These are phyloP conservation scores for Xerophyta viscosa DNA, from an alignment of 106 monocot genomes.

Conservation along the genomic window DNA sequence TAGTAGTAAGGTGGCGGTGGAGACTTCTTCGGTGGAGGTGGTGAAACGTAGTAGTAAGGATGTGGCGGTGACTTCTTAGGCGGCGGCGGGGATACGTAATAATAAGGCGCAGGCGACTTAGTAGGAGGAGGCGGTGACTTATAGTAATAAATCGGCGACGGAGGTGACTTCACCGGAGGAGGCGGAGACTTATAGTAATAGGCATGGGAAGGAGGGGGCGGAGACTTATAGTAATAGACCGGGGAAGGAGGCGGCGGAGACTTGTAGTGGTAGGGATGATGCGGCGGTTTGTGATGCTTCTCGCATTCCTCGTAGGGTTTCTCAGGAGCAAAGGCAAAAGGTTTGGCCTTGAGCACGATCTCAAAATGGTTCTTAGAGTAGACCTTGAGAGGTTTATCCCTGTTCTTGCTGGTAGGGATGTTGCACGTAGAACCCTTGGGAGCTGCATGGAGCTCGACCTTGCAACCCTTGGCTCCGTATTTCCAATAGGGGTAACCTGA, in stretches of 20 bases:
- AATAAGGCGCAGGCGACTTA: neutral
- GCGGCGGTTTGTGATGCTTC: neutral
- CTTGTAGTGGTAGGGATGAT: neutral
- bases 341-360: slow-evolving; percentile 10
- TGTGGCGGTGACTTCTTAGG: slow-evolving; percentile 8
- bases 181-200: slow-evolving; percentile 3
- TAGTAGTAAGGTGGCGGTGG: slow-evolving; percentile 7
- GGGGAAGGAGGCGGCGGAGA: neutral
- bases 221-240: neutral
- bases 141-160: slow-evolving; percentile 2
- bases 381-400: neutral
- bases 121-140: slow-evolving; percentile 6
- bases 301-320: slow-evolving; percentile 8
- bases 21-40: slow-evolving; percentile 1
- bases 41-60: slow-evolving; percentile 1
- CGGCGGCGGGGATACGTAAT: slow-evolving; percentile 4
- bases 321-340: slow-evolving; percentile 8
- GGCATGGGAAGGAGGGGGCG: neutral
- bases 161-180: neutral
- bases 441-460: slow-evolving; percentile 5
- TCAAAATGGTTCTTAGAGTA: neutral
- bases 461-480: slow-evolving; percentile 1
- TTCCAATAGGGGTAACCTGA: neutral
- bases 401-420: slow-evolving; percentile 2
- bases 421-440: slow-evolving; percentile 7